Percentiles rank a stretch among this genome's conserved stretches.
These are phyloP conservation scores for Bryum argenteum DNA, from an alignment of 225 moss, liverwort and hornwort genomes.

Conservation along the genomic window DNA sequence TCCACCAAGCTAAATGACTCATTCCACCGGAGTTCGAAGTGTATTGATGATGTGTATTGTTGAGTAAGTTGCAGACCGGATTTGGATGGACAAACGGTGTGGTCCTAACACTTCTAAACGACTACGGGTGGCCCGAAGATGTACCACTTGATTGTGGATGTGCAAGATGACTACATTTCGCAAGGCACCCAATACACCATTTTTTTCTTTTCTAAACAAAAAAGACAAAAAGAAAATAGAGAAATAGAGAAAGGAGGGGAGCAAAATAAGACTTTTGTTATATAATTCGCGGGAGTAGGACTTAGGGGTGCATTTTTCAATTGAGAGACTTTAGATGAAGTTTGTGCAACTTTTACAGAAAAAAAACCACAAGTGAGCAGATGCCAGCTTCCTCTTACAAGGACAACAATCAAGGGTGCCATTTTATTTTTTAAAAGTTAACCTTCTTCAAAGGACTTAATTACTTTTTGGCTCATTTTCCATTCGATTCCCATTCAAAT, in stretches of 20 bases:
- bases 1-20: no score
- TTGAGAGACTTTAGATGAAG: conserved; percentile 41
- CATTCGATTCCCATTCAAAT: conserved; percentile 18
- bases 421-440: neutral
- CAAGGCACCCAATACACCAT: neutral
- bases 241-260: neutral
- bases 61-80: conserved; percentile 48
- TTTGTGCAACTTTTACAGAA: conserved; percentile 34
- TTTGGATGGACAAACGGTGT: conserved; percentile 64
- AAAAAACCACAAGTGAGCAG: conserved; percentile 2
- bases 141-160: conserved; percentile 32
- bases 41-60: neutral
- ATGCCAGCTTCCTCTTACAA: conserved; percentile 50
- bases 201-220: neutral
- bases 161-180: conserved; percentile 6
- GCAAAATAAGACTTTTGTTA: conserved; percentile 25
- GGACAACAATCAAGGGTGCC: conserved; percentile 10
- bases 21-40: no score
- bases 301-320: neutral
- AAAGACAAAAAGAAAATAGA: neutral
- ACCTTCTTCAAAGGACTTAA: no score
- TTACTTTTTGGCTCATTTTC: neutral
- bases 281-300: conserved; percentile 31
- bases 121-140: conserved; percentile 62
- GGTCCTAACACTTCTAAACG: conserved; percentile 42